Percentiles rank a stretch among this genome's conserved stretches.
Evolutionary conservation across 352 stramenopile species (phyloP).

Genomic region (Phytophthora vignae): DNA sequence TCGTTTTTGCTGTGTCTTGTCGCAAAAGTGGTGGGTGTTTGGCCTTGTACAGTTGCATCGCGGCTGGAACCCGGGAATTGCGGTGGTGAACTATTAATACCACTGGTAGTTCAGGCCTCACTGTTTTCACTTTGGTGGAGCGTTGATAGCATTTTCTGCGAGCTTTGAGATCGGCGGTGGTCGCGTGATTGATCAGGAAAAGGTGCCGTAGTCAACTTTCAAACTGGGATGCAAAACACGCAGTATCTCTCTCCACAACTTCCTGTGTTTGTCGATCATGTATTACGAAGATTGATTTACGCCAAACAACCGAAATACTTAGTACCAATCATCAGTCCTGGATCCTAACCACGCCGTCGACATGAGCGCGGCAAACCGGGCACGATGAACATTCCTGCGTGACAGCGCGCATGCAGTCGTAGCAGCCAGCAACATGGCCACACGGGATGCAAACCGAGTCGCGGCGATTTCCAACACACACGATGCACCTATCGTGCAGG

Average conservation of each 20-base stretch:
- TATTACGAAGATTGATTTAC: background rate
- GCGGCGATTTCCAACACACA: conserved; percentile 57
- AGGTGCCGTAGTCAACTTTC: no score
- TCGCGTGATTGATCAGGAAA: no score
- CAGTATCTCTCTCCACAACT: no score
- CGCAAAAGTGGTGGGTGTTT: conserved; percentile 23
- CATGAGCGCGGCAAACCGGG: conserved; percentile 59
- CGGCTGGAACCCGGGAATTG: background rate
- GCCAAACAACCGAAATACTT: background rate
- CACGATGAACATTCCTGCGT: conserved; percentile 42
- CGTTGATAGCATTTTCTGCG: no score
- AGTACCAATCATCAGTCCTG: conserved; percentile 40
- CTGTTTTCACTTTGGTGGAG: no score
- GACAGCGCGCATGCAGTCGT: conserved; percentile 49
- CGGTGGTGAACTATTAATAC: no score
- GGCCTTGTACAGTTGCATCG: no score
- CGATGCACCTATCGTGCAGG: conserved; percentile 45
- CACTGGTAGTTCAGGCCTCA: no score
- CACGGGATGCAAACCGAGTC: conserved; percentile 72
- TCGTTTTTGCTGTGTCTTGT: conserved; percentile 12
- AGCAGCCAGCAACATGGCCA: conserved; percentile 67
- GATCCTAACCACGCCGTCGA: conserved; percentile 55
- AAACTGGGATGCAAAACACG: no score
- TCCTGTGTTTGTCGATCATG: background rate
- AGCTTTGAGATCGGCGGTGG: no score